A percentile compares a stretch with the other conserved stretches of the same genome.
Evolutionary conservation across 2,329 filamentous ascomycete genomes (phyloP).

Genomic region (Curvularia verruculosa): DNA sequence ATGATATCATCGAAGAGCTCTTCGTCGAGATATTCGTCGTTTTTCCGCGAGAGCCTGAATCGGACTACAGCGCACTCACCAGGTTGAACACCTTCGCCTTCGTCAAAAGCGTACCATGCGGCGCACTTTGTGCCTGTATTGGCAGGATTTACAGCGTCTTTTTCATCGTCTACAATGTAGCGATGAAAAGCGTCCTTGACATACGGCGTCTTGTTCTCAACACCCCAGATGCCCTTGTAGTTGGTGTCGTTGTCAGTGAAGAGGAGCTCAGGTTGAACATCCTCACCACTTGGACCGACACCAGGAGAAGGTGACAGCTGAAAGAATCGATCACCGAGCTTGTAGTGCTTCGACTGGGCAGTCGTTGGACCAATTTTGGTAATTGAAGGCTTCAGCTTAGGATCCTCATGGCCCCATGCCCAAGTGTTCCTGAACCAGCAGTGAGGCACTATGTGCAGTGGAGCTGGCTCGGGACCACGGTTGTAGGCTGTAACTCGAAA

Average conservation of each 20-base stretch:
- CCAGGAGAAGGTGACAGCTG: constrained; percentile 90
- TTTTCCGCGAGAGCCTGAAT: constrained; percentile 81
- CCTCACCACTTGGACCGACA: constrained; percentile 75
- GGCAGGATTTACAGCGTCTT: constrained; percentile 79
- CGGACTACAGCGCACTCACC: constrained; percentile 95
- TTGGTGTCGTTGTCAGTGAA: constrained; percentile 98
- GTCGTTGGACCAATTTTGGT: constrained; percentile 68
- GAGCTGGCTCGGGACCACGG: constrained; percentile 85
- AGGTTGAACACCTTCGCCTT: constrained; percentile 82
- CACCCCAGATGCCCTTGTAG: constrained; percentile 74
- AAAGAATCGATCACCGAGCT: constrained; percentile 81
- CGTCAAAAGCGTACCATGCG: constrained; percentile 91
- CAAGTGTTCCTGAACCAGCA: constrained; percentile 98
- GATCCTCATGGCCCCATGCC: constrained; percentile 84
- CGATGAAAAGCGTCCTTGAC: constrained; percentile 96
- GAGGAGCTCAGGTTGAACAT: constrained; percentile 82
- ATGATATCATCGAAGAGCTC: constrained; percentile 91
- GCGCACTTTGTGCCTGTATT: constrained; percentile 84
- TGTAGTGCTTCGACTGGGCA: constrained; percentile 77
- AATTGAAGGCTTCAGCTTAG: constrained; percentile 81
- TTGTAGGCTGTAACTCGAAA: constrained; percentile 98
- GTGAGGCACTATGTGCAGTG: constrained; percentile 90
- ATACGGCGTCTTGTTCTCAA: constrained; percentile 76
- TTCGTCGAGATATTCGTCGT: constrained; percentile 83
- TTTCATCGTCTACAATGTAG: constrained; percentile 81